These are phyloP conservation scores for Olyra latifolia DNA, from an alignment of 176 grass and related monocot species.

Conservation along the genomic window DNA sequence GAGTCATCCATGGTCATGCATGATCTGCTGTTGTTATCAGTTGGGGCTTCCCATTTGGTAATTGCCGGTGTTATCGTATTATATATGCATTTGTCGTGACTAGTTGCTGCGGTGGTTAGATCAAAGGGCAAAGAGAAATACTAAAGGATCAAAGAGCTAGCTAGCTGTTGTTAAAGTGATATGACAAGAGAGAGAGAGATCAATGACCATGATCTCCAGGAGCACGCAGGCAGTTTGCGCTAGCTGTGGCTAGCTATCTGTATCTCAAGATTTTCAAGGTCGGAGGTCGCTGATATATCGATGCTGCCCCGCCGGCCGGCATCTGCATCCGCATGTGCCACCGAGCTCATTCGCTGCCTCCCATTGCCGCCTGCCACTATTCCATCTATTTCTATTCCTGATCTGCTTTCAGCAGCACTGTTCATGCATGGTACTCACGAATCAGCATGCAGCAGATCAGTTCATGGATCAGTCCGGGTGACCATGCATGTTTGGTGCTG, in stretches of 20 bases:
- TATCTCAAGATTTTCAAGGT: conserved; percentile 51
- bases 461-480: not conserved
- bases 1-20: not conserved
- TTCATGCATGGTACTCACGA: not conserved
- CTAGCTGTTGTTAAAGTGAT: not conserved
- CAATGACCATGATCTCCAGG: not conserved
- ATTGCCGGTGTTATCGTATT: not conserved
- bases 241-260: not conserved
- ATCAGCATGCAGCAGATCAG: not conserved
- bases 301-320: not conserved
- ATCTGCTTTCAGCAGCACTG: not conserved
- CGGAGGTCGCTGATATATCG: conserved; percentile 37
- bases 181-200: not conserved
- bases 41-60: not conserved
- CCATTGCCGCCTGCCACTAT: not conserved
- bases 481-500: not conserved
- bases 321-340: not conserved
- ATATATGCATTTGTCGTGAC: conserved; percentile 23
- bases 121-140: not conserved
- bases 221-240: not conserved
- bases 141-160: not conserved
- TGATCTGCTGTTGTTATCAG: conserved; percentile 22
- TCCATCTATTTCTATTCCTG: not conserved
- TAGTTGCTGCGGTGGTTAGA: conserved; percentile 53
- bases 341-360: not conserved